Evolutionary conservation across 2,329 filamentous ascomycete genomes (phyloP), one percentile per base, ranked within the genome.

Genomic region (Akanthomyces dipterigenus): DNA sequence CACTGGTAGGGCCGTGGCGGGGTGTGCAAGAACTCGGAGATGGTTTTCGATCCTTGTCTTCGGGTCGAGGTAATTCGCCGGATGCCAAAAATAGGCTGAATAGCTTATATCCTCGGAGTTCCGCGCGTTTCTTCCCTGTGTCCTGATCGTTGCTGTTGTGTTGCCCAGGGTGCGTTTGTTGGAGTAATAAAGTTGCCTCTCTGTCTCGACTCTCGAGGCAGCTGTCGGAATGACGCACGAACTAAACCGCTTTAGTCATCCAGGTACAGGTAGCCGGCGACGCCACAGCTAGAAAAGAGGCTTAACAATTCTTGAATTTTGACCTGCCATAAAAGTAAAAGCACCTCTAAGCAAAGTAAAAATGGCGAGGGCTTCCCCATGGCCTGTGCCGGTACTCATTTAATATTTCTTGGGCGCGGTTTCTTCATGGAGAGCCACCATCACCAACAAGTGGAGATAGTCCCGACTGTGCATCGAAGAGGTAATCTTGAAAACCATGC

Each of bases 191-290:
- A n/a, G 50, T 55, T 20, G 64, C 34, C 55, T 22, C 49, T 16
- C 20, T 43, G 18, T 6, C 12, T 34, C 5, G 64, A 63, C 12
- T 6, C 12, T 34, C 5, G 64, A 63, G 64, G 63, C 64, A 63
- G 59, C 64, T 56, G 20, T 46, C 34, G 26, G 60, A 54, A 64
- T 65, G 64, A 65, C 64, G 63, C 62, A 63, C 55, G 60, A 22
- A 24, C 60, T 60, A 57, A 61, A 55, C 40, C 53, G 58, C 53
- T 61, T 61, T 61, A 61, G 59, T 61, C 49, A 61, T 55, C 59
- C 56, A 45, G 56, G 46, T 3, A 51, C 49, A 49, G 24, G 54
- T 7, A 45, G 18, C 16, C 12, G n/a, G 45, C 18, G 45, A 26
- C 22, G n/a, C 34, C 22, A 24, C 14, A 16, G 24, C 3, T 3